Base-by-base conservation (phyloP, 2,329 filamentous ascomycete species). In the Bipolaris gigantea region DNA sequence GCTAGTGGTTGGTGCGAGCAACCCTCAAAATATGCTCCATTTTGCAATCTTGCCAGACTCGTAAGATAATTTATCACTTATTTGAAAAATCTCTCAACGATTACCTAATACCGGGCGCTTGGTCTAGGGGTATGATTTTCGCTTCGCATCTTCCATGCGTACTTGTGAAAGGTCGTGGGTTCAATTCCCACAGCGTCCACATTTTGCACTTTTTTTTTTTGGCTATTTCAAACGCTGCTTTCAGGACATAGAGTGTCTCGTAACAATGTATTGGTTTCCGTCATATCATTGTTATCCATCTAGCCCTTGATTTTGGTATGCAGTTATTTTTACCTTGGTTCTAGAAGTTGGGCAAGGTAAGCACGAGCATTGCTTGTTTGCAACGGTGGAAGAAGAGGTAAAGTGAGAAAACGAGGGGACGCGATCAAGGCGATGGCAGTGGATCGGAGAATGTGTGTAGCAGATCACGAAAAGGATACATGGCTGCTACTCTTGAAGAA, bases 131-230 rank as follows among this genome's bases (percentile, higher is more conserved):
- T 55, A 55, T 55, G 53, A 55, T 55, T 52, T 55, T 63, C 60
- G 60, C 60, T 63, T 63, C 60, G 60, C 60, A 63, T 11, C 44
- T 47, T 16, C 15, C n/a, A 27, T 47, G 48, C 44, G 56, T 46
- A 54, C 21, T 33, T 63, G 60, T 63, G 60, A 63, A 59, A 57
- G 60, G 60, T 63, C 60, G 60, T 63, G 60, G 60, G 60, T 63
- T 63, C 60, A 63, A 63, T 63, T 63, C 60, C 60, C 60, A 63
- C 60, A 63, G 60, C 54, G 60, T 63, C 60, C 60, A 63, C 13
- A 43, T 50, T 60, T 43, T 53, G 27, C 10, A 30, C 8, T 30
- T 40, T 36, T 45, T 35, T 36, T 45, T 40, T 51, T 42, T 41
- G 33, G n/a, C 10, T 15, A 10, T 7, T n/a, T 8, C n/a, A 2